phyloP scores from a whole-genome alignment of 148 eudicot species.

The Fagopyrum homotropicum region DNA sequence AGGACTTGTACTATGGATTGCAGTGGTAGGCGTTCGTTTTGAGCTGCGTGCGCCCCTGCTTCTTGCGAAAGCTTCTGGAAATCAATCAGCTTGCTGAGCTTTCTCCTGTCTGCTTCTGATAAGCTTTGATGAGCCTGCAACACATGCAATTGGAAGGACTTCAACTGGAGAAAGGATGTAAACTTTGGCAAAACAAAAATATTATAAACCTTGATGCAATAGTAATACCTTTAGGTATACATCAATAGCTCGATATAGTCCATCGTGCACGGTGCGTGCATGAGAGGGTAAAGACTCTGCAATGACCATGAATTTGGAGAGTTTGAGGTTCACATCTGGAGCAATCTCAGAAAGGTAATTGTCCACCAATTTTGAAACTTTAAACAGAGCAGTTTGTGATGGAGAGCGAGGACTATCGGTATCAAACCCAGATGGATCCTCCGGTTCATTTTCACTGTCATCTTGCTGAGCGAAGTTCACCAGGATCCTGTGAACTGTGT shows the following conservation, averaged over 20 bases:
- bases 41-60: slow-evolving; percentile 93
- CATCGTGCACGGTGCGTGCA: slow-evolving; percentile 79
- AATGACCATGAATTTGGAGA: slow-evolving; percentile 60
- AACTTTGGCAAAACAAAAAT: neutral
- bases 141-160: slow-evolving; percentile 41
- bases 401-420: slow-evolving; percentile 58
- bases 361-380: slow-evolving; percentile 81
- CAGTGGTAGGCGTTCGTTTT: slow-evolving; percentile 90
- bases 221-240: slow-evolving; percentile 66
- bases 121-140: slow-evolving; percentile 78
- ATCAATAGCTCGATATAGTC: slow-evolving; percentile 81
- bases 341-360: slow-evolving; percentile 88
- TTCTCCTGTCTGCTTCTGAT: slow-evolving; percentile 65
- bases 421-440: slow-evolving; percentile 53
- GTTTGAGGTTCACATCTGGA: slow-evolving; percentile 89
- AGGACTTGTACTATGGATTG: slow-evolving; percentile 95
- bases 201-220: no score
- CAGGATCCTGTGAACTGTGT: slow-evolving; percentile 79
- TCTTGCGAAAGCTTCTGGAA: slow-evolving; percentile 89
- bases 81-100: slow-evolving; percentile 75
- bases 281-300: slow-evolving; percentile 84
- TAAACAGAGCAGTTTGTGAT: slow-evolving; percentile 64
- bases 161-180: neutral
- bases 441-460: slow-evolving; percentile 73
- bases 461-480: slow-evolving; percentile 81